These are phyloP conservation scores for Neurospora crassa DNA, from an alignment of 2,329 filamentous ascomycete genomes.

Conservation along the genomic window DNA sequence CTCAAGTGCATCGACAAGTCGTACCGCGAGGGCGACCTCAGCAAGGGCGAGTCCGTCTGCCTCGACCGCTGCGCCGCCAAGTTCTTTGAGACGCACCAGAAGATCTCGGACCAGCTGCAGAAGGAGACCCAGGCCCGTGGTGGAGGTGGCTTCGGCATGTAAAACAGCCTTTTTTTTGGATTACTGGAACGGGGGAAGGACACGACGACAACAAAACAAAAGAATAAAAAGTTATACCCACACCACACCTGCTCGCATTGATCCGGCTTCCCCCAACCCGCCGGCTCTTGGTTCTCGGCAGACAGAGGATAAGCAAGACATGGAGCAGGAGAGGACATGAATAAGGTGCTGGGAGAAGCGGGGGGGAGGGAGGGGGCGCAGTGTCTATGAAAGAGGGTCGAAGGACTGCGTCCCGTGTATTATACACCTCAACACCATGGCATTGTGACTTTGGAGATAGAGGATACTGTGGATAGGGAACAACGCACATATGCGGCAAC, in stretches of 20 bases:
- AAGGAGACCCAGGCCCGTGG: conserved; percentile 65
- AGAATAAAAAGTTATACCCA: neutral
- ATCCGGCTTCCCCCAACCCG: neutral
- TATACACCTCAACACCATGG: neutral
- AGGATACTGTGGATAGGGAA: neutral
- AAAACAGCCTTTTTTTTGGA: neutral
- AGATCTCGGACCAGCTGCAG: conserved; percentile 95
- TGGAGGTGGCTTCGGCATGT: conserved; percentile 29
- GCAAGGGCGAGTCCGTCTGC: conserved; percentile 98
- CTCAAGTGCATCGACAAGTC: conserved; percentile 87
- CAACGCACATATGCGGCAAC: neutral
- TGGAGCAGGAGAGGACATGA: neutral
- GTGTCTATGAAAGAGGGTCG: neutral
- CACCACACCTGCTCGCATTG: neutral
- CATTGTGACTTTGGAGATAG: neutral
- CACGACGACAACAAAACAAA: neutral
- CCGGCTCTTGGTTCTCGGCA: neutral
- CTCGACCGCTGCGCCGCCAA: conserved; percentile 95
- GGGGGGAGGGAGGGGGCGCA: neutral
- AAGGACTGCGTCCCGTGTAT: neutral
- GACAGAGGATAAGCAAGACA: neutral
- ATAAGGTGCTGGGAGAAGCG: neutral
- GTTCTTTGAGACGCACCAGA: conserved; percentile 98
- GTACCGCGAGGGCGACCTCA: conserved; percentile 93
- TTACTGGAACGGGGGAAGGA: neutral